Conservation (phyloP, 176 grass and related monocot genomes). For the Carex littledalei region DNA sequence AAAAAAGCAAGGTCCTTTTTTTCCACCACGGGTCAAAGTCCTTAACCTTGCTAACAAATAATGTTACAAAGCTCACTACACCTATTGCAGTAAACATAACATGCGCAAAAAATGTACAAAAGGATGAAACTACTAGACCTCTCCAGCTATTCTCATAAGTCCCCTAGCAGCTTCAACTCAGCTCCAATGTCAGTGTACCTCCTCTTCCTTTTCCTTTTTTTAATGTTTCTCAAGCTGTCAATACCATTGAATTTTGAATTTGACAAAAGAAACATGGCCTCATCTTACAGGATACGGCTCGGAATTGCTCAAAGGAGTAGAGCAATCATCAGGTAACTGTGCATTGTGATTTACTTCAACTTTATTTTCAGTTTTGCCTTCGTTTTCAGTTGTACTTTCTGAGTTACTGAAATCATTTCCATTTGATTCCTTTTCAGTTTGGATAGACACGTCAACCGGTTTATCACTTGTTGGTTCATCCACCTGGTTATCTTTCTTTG, state of each 20-base stretch:
- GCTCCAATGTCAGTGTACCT: conserved; percentile 6
- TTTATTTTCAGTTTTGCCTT: conserved; percentile 34
- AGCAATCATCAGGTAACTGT: conserved; percentile 23
- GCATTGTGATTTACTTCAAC: conserved; percentile 27
- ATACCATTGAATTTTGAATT: conserved; percentile 2
- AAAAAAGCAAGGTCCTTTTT: conserved; percentile 16
- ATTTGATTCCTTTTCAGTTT: conserved; percentile 4
- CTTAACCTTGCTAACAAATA: conserved; percentile 45
- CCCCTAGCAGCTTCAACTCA: not conserved
- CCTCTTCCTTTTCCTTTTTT: conserved; percentile 10
- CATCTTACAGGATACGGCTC: conserved; percentile 59
- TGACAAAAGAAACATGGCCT: conserved; percentile 13
- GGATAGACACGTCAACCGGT: not conserved
- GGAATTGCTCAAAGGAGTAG: conserved; percentile 30
- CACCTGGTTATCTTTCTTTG: conserved; percentile 9
- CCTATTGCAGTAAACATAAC: conserved; percentile 31
- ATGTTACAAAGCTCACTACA: conserved; percentile 37
- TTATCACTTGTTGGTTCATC: not conserved
- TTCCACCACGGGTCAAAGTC: not conserved
- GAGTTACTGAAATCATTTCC: not conserved
- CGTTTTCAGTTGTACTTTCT: conserved; percentile 17
- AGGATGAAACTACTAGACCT: conserved; percentile 22
- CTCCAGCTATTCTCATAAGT: not conserved
- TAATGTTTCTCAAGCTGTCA: not conserved
- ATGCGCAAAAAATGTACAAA: conserved; percentile 45